Base-by-base conservation (phyloP, 129 eudicot species). In the Flaveria bidentis region DNA sequence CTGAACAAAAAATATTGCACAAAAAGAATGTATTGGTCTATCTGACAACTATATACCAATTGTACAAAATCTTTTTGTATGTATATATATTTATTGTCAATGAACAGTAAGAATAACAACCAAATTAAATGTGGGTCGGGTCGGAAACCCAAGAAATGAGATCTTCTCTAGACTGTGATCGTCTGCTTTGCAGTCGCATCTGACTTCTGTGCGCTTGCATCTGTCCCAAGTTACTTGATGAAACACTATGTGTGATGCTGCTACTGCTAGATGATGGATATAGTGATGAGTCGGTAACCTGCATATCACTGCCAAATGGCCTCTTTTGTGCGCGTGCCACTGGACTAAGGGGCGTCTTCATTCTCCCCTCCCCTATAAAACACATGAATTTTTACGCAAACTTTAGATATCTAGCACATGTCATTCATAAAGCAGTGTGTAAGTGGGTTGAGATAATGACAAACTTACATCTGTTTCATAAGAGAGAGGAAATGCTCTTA, bases 161-260 rank as follows among this genome's bases (percentile, higher is more conserved):
- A 78, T 93, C 98, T 80, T 90, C 98, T 75, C 97, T 87, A 64
- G 98, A 93, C 57, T 91, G 96, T 15, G 98, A 93, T 83, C 97
- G 84, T 77, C 98, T 79, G 78, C 98, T 93, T 76, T 93, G 98
- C 18, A 93, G 91, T 36, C 88, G 86, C 89, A 84, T 87, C 63
- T 90, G 93, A 76, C 90, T 69, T 83, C 97, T 79, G 74, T 84
- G 90, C 16, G 97, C 93, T 75, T 88, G 97, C 84, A 90, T 79
- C 61, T 90, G 90, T 42, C 94, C 94, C 88, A 91, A 87, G 77
- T 86, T 93, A 84, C 90, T 91, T 49, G 97, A 87, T 20, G 98
- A 90, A 56, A 80, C 79, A 80, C 98, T 93, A 50, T 88, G 97
- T 11, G 88, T 73, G 26, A 86, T 89, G 84, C 91, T 69, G 63